Evolutionary conservation across 495 filamentous ascomycete species (phyloP).

Genomic region (Trichoderma reesei): DNA sequence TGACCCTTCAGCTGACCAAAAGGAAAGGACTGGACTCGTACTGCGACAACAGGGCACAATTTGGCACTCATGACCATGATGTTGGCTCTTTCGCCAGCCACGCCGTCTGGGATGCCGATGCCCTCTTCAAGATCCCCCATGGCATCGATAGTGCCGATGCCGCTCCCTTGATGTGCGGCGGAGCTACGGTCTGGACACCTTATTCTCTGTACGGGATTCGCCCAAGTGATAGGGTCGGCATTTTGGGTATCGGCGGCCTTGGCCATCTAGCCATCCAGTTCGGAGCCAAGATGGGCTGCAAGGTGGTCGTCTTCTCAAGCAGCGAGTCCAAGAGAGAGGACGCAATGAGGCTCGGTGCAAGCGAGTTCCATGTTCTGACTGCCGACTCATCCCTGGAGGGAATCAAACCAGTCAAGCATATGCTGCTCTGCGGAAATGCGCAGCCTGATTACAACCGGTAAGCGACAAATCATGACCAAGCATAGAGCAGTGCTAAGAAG

Average conservation of each 20-base stretch:
- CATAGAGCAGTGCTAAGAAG: background rate
- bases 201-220: constrained; percentile 37
- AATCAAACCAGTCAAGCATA: constrained; percentile 27
- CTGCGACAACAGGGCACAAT: constrained; percentile 42
- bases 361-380: constrained; percentile 39
- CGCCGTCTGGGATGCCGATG: constrained; percentile 45
- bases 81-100: constrained; percentile 46
- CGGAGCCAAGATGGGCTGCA: constrained; percentile 50
- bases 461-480: constrained; percentile 10
- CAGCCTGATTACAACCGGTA: constrained; percentile 35
- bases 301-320: constrained; percentile 50
- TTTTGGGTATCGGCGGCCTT: constrained; percentile 53
- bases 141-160: constrained; percentile 36
- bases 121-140: constrained; percentile 46
- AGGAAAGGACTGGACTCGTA: constrained; percentile 44
- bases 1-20: constrained; percentile 1
- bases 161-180: constrained; percentile 47
- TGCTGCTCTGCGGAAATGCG: constrained; percentile 40
- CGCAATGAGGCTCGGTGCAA: constrained; percentile 41
- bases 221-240: constrained; percentile 45
- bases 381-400: constrained; percentile 28
- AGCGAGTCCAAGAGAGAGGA: constrained; percentile 50
- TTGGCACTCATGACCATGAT: constrained; percentile 40
- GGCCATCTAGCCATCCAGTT: constrained; percentile 59
- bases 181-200: constrained; percentile 44